Evolutionary conservation across 2,329 filamentous ascomycete species (phyloP).

Genomic region (Pleochaeta shiraiana): DNA sequence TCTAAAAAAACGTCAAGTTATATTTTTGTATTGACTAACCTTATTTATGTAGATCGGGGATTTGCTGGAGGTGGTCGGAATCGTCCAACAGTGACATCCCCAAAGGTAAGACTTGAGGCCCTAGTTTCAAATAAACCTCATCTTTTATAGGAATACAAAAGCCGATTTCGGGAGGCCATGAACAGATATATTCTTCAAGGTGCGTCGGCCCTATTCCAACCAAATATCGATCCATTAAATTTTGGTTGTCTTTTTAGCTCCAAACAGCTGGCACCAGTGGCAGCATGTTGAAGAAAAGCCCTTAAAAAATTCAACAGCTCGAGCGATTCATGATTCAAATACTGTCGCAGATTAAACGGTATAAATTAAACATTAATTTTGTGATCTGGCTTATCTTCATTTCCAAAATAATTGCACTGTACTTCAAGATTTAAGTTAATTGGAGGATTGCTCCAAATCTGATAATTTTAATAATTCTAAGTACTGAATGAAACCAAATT

Average conservation of each 20-base stretch:
- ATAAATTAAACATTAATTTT: too few relatives aligned
- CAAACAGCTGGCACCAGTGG: slow-evolving; percentile 13
- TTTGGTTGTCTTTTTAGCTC: slow-evolving; percentile 8
- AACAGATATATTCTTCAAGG: slow-evolving; percentile 42
- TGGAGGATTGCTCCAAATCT: too few relatives aligned
- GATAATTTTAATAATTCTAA: too few relatives aligned
- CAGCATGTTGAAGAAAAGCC: slow-evolving; percentile 5
- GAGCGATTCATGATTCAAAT: too few relatives aligned
- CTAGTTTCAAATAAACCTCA: background rate
- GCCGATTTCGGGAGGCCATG: slow-evolving; percentile 91
- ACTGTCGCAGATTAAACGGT: too few relatives aligned
- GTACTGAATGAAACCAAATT: too few relatives aligned
- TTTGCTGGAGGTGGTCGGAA: slow-evolving; percentile 57
- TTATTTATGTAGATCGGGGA: slow-evolving; percentile 40
- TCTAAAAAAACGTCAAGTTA: background rate
- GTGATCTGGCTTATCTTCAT: too few relatives aligned
- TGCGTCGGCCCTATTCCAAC: background rate
- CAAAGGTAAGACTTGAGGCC: slow-evolving; percentile 38
- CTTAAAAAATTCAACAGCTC: background rate
- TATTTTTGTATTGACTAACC: background rate
- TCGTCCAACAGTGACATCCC: slow-evolving; percentile 85
- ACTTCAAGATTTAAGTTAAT: too few relatives aligned
- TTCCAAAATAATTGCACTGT: too few relatives aligned
- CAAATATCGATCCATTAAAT: background rate
- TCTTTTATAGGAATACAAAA: slow-evolving; percentile 49